A percentile compares a stretch with the other conserved stretches of the same genome.
Conservation (phyloP, 495 filamentous ascomycete genomes). For the Geopyxis carbonaria region DNA sequence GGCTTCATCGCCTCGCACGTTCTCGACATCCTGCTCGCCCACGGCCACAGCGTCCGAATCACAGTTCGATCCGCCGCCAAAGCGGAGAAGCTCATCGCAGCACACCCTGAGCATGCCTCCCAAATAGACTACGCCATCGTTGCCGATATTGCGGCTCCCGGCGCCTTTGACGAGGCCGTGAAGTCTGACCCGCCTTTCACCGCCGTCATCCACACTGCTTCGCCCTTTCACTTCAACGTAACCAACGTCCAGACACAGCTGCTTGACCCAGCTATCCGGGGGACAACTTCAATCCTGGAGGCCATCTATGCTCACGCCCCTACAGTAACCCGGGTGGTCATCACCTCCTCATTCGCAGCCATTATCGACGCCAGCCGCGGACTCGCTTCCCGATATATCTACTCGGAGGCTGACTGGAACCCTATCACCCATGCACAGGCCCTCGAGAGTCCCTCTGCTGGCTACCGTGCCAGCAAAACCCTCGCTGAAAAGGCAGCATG, state of each 20-base stretch:
- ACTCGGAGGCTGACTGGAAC: conserved; percentile 15
- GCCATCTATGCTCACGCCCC: conserved; percentile 62
- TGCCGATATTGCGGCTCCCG: conserved; percentile 57
- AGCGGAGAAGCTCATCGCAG: conserved; percentile 51
- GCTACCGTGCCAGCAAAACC: conserved; percentile 54
- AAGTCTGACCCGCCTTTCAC: conserved; percentile 56
- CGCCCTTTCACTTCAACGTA: conserved; percentile 53
- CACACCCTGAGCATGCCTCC: conserved; percentile 45
- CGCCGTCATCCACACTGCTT: conserved; percentile 72
- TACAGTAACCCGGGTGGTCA: conserved; percentile 58
- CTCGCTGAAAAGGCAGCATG: conserved; percentile 57
- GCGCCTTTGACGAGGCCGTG: conserved; percentile 70
- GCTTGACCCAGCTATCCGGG: conserved; percentile 67
- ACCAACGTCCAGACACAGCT: conserved; percentile 63
- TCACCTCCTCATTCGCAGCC: conserved; percentile 74
- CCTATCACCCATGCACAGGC: conserved; percentile 46
- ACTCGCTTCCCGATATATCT: conserved; percentile 21
- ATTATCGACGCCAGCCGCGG: conserved; percentile 38
- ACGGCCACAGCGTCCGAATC: conserved; percentile 58
- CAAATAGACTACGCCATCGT: conserved; percentile 63
- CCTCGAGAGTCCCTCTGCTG: conserved; percentile 33
- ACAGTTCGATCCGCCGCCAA: conserved; percentile 71
- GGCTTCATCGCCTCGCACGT: conserved; percentile 70
- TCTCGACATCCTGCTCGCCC: conserved; percentile 53
- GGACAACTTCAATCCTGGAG: conserved; percentile 61